Evolutionary conservation across 306 rosid genomes (phyloP), one percentile per base, ranked within the genome.

Genomic region (Quillaja saponaria): DNA sequence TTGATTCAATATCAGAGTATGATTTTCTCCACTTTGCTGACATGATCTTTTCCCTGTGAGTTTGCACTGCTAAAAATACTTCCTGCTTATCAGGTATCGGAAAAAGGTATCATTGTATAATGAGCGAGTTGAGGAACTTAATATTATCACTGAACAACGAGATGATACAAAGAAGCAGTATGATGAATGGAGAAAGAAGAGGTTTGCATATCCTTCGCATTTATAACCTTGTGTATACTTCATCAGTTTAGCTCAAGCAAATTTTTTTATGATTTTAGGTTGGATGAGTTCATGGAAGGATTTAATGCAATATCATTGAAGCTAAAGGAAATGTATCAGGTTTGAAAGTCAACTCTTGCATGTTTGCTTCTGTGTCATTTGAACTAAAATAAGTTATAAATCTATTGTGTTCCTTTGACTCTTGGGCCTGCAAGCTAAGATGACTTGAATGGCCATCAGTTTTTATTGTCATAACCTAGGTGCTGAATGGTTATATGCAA

Each of bases 281-380:
- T 92, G 82, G 99, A 92, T 10, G 95, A 92, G 79, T 89, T 92
- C 80, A 92, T 92, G 96, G 96, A 86, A 67, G 95, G 99, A 58
- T 92, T 92, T 69, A 92, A 87, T 72, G 69, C 96, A 39, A 87
- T 89, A 81, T 89, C 99, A 50, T 83, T 92, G 53, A 92, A 92
- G 82, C 71, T 92, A 35, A 89, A 92, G 76, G 99, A 92, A 76
- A 92, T 86, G 96, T 86, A 89, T 67, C 99, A 92, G 96, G 95
- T 88, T n/a, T n/a, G n/a, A n/a, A n/a, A n/a, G n/a, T n/a, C n/a
- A n/a, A n/a, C n/a, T n/a, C n/a, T n/a, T n/a, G n/a, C n/a, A n/a
- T n/a, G n/a, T n/a, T n/a, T n/a, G n/a, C n/a, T n/a, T n/a, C n/a
- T n/a, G n/a, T n/a, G n/a, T n/a, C n/a, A n/a, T n/a, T n/a, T n/a